These are phyloP conservation scores for Jimgerdemannia flammicorona DNA, from an alignment of 192 early-diverging fungal genomes.

Conservation along the genomic window DNA sequence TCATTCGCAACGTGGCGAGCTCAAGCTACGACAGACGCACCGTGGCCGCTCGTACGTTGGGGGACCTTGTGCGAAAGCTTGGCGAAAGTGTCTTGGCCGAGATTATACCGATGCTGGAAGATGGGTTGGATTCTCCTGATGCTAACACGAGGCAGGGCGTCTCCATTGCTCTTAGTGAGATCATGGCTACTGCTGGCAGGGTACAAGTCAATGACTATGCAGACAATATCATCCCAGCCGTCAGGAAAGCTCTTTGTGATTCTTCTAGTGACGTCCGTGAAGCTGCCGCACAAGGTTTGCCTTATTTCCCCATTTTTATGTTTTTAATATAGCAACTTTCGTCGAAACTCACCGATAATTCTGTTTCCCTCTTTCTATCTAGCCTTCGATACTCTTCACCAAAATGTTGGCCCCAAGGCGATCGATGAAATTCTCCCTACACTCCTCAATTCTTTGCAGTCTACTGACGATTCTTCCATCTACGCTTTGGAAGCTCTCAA, in stretches of 20 bases:
- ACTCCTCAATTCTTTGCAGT: constrained; percentile 73
- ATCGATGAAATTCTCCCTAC: constrained; percentile 94
- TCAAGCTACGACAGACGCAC: constrained; percentile 75
- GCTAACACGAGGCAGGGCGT: constrained; percentile 84
- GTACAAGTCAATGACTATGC: constrained; percentile 81
- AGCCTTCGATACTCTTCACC: constrained; percentile 92
- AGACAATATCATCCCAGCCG: constrained; percentile 76
- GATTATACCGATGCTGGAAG: constrained; percentile 89
- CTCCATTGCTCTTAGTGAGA: constrained; percentile 89
- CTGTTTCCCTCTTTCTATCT: not conserved
- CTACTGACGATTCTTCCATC: constrained; percentile 47
- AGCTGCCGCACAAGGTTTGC: constrained; percentile 75
- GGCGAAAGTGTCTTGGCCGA: constrained; percentile 86
- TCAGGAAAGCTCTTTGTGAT: constrained; percentile 84
- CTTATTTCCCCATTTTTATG: not conserved
- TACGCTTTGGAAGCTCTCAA: constrained; percentile 93
- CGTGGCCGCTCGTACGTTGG: constrained; percentile 87
- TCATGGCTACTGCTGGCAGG: constrained; percentile 83
- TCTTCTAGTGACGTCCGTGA: constrained; percentile 82
- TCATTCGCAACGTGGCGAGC: constrained; percentile 77
- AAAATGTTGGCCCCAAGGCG: constrained; percentile 84
- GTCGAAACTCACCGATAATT: not conserved
- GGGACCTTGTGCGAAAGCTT: constrained; percentile 91
- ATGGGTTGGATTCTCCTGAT: constrained; percentile 65
- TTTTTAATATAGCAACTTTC: not conserved